These are phyloP conservation scores for Arachis monticola DNA, from an alignment of 331 rosid species.

Conservation along the genomic window DNA sequence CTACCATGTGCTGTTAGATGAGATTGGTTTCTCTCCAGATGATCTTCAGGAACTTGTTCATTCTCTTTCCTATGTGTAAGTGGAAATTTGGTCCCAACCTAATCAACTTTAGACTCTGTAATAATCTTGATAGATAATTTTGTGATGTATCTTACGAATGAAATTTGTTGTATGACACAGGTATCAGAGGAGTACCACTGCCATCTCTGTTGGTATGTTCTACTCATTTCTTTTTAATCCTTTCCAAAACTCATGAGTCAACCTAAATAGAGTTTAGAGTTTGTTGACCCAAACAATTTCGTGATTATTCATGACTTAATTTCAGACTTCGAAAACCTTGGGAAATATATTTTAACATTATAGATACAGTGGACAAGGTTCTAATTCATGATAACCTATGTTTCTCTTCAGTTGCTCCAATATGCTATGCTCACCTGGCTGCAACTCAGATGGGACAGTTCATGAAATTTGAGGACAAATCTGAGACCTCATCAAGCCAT, in stretches of 20 bases:
- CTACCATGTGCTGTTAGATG: constrained; percentile 82
- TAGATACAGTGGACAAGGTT: neutral
- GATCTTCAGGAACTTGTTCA: constrained; percentile 93
- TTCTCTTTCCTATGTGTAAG: constrained; percentile 95
- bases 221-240: neutral
- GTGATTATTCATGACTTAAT: no score
- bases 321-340: no score
- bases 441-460: constrained; percentile 85
- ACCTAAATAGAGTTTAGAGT: no score
- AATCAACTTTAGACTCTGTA: neutral
- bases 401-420: constrained; percentile 77
- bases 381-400: neutral
- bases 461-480: constrained; percentile 73
- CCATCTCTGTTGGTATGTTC: constrained; percentile 83
- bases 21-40: constrained; percentile 81
- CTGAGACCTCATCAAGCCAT: constrained; percentile 86
- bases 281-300: no score
- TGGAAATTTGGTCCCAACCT: constrained; percentile 1
- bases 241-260: no score
- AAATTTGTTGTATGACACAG: constrained; percentile 40
- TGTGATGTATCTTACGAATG: neutral
- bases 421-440: constrained; percentile 92
- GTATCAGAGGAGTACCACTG: constrained; percentile 97
- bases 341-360: neutral
- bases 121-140: neutral